These are phyloP conservation scores for Scutellaria minor DNA, from an alignment of 257 asterid genomes.

Conservation along the genomic window DNA sequence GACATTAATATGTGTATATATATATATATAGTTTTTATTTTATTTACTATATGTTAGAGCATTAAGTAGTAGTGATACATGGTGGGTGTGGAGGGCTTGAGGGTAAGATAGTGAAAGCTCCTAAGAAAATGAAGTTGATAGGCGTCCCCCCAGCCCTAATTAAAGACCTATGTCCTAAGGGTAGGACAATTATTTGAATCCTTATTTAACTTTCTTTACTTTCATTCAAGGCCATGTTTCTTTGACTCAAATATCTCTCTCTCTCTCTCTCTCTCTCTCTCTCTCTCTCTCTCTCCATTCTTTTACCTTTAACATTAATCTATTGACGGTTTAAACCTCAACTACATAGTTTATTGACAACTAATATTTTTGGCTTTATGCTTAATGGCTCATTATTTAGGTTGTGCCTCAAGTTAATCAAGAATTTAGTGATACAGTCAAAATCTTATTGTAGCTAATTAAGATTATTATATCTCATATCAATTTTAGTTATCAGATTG, in stretches of 20 bases:
- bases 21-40: background rate
- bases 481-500: too few species aligned
- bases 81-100: slow-evolving; percentile 37
- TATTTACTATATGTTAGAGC: background rate
- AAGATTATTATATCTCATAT: too few species aligned
- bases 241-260: slow-evolving; percentile 41
- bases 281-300: slow-evolving; percentile 15
- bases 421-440: background rate
- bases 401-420: slow-evolving; percentile 22
- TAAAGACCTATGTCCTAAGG: slow-evolving; percentile 30
- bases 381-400: slow-evolving; percentile 36
- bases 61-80: slow-evolving; percentile 17
- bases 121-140: slow-evolving; percentile 34
- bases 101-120: slow-evolving; percentile 27
- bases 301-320: background rate
- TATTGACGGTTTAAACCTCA: slow-evolving; percentile 33
- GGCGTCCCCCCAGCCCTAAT: slow-evolving; percentile 37
- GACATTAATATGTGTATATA: too few species aligned
- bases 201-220: slow-evolving; percentile 45
- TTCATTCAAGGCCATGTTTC: slow-evolving; percentile 49
- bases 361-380: slow-evolving; percentile 31
- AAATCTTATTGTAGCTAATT: too few species aligned
- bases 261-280: slow-evolving; percentile 15
- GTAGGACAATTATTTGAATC: slow-evolving; percentile 49
- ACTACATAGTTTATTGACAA: slow-evolving; percentile 29